A percentile compares a stretch with the other conserved stretches of the same genome.
phyloP scores from a whole-genome alignment of 768 basidiomycete genomes.

The Russula sp. region DNA sequence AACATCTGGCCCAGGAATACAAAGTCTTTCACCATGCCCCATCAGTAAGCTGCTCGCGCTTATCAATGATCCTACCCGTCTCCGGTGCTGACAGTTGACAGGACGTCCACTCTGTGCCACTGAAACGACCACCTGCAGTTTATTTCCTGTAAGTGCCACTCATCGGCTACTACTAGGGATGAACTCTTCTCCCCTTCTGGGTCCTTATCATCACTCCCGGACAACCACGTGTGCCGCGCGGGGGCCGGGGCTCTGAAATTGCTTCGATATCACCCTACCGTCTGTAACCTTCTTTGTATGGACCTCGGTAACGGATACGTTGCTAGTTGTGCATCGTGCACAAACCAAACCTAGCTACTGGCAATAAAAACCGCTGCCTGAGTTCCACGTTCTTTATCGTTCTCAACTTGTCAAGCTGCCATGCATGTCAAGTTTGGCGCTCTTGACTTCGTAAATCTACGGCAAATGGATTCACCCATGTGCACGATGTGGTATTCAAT shows the following conservation, averaged over 20 bases:
- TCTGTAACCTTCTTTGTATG: neutral
- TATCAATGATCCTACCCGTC: neutral
- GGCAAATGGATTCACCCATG: neutral
- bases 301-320: neutral
- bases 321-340: neutral
- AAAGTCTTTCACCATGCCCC: constrained; percentile 92
- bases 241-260: neutral
- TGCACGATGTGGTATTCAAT: neutral
- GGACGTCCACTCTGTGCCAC: constrained; percentile 77
- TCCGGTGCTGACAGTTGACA: constrained; percentile 26
- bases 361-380: no score
- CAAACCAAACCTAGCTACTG: neutral
- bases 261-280: neutral
- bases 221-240: neutral
- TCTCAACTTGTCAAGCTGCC: neutral
- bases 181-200: neutral
- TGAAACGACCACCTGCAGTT: constrained; percentile 80
- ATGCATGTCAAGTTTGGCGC: neutral
- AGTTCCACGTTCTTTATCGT: neutral
- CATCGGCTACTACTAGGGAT: neutral
- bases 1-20: constrained; percentile 88
- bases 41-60: constrained; percentile 44
- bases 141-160: constrained; percentile 56
- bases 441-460: neutral
- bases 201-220: neutral